Evolutionary conservation across 768 basidiomycete genomes (phyloP).

Genomic region (Mrakia gelida): DNA sequence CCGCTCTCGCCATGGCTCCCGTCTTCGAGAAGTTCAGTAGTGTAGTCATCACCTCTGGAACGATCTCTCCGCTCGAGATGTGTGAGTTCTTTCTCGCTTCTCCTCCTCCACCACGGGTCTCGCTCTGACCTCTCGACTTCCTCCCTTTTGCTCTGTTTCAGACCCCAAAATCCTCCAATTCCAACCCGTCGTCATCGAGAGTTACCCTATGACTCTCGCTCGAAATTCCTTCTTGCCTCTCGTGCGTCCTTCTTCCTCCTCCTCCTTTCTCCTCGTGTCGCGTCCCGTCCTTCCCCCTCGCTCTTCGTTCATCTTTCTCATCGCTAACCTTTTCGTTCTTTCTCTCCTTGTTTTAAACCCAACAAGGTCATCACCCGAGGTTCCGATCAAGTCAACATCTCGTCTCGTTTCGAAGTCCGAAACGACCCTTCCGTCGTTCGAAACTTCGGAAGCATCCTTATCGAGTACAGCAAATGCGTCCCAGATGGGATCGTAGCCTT

Average conservation of each 20-base stretch:
- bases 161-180: conserved; percentile 98
- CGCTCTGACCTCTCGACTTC: background rate
- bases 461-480: conserved; percentile 96
- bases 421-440: conserved; percentile 99
- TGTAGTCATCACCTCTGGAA: conserved; percentile 97
- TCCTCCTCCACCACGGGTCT: background rate
- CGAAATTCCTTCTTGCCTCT: conserved; percentile 93
- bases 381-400: conserved; percentile 96
- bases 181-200: conserved; percentile 92
- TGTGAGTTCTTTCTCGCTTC: conserved; percentile 42
- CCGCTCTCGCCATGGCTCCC: conserved; percentile 93
- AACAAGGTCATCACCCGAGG: conserved; percentile 90
- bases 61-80: conserved; percentile 98
- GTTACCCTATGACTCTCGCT: conserved; percentile 95
- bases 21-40: conserved; percentile 97
- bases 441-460: conserved; percentile 95
- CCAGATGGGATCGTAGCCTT: conserved; percentile 98
- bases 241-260: conserved; percentile 50
- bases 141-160: background rate
- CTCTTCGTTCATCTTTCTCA: too few species aligned
- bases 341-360: background rate
- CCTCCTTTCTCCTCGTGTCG: background rate
- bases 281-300: background rate
- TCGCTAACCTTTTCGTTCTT: background rate
- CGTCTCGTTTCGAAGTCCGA: conserved; percentile 95